Evolutionary conservation across 768 basidiomycete genomes (phyloP), one percentile per base, ranked within the genome.

Genomic region (Kwoniella sp.): DNA sequence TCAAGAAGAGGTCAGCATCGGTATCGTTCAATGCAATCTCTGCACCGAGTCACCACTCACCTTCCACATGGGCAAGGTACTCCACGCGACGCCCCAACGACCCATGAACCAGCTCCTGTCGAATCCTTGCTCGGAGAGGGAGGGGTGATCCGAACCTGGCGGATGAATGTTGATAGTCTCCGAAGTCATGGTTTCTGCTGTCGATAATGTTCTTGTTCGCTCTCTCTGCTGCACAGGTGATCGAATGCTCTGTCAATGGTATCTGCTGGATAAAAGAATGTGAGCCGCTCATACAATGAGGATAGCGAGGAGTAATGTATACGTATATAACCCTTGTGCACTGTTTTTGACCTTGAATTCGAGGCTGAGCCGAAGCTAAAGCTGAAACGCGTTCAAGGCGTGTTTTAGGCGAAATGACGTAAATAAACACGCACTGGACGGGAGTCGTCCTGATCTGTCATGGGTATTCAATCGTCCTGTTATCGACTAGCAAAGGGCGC

Each of bases 21-120:
- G 20, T 5, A 58, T 15, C n/a, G n/a, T n/a, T n/a, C n/a, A n/a
- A 48, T 48, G 23, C 25, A 54, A 23, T 25, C 7, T 54, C 29
- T 9, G 5, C 20, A 22, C 23, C 26, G 38, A 29, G 22, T 28
- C 26, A 13, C 3, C 13, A 61, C 79, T 70, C 56, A 82, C 82
- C 78, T 82, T 83, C 83, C 83, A 84, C 65, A 84, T 79, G 2
- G 83, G 82, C 30, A 84, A 66, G 0, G 83, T 84, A 51, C 81
- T 81, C 73, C 82, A 81, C 1, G 75, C 77, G 12, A 83, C 82
- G 51, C 81, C 71, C 82, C 82, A 81, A 31, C 61, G 68, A 28
- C 80, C 80, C 76, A 80, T 77, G 47, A 80, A 74, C 68, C 72
- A 73, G 17, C 50, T 61, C 38, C 70, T 55, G 31, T 75, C 72